Evolutionary conservation across 2,329 filamentous ascomycete species (phyloP).

Genomic region (Nemania abortiva): DNA sequence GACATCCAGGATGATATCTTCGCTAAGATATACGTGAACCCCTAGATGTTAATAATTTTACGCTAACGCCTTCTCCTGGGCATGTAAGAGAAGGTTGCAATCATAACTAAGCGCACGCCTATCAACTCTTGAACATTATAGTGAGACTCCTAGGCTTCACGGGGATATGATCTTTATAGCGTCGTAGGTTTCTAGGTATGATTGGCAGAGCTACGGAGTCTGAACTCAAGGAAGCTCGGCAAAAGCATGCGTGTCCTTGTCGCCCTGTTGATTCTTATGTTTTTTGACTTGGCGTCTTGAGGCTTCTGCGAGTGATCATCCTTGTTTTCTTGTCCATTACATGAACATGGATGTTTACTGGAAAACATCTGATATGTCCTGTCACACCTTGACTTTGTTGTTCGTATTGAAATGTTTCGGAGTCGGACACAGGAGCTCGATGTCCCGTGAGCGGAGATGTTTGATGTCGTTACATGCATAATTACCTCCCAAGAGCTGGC

Average conservation of each 20-base stretch:
- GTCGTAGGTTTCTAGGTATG: background rate
- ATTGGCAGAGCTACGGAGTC: background rate
- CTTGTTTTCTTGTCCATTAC: background rate
- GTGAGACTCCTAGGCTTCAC: background rate
- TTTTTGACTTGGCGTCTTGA: conserved; percentile 5
- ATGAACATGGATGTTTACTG: background rate
- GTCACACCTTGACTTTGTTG: background rate
- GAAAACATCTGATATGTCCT: conserved; percentile 14
- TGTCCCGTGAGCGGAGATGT: background rate
- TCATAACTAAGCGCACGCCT: background rate
- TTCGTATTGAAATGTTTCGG: background rate
- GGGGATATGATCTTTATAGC: background rate
- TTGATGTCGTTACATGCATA: conserved; percentile 22
- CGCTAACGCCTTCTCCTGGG: background rate
- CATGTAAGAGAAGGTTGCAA: background rate
- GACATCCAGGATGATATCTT: background rate
- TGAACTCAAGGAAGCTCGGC: background rate
- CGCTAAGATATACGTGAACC: background rate
- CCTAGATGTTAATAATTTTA: conserved; percentile 2
- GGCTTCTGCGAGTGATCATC: background rate
- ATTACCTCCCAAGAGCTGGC: conserved; percentile 4
- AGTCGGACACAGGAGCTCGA: conserved; percentile 4
- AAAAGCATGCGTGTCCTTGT: background rate
- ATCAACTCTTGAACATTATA: background rate
- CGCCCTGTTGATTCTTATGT: conserved; percentile 6